phyloP scores from a whole-genome alignment of 371 early-diverging fungal genomes.

The Rhizopus arrhizus region DNA sequence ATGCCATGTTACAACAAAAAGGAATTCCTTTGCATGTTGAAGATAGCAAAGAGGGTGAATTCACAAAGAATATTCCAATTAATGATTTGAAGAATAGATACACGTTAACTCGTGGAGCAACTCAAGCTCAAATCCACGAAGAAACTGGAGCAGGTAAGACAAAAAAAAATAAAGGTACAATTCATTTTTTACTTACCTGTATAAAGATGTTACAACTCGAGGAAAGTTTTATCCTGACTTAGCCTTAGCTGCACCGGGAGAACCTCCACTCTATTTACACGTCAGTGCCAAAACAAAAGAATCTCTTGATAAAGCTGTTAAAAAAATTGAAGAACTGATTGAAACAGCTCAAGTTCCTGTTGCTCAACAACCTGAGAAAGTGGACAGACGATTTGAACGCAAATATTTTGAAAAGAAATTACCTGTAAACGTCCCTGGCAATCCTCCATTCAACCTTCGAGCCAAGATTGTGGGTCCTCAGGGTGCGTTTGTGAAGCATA shows the following conservation, averaged over 20 bases:
- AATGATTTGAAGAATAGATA: constrained; percentile 84
- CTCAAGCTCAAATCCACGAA: constrained; percentile 72
- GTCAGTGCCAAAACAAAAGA: constrained; percentile 70
- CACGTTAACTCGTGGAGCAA: constrained; percentile 74
- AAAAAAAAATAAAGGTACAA: neutral
- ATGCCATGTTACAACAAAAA: constrained; percentile 63
- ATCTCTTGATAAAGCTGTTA: constrained; percentile 70
- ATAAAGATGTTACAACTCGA: constrained; percentile 74
- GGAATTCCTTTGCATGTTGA: constrained; percentile 31
- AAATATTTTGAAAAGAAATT: constrained; percentile 68
- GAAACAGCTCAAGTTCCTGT: constrained; percentile 41
- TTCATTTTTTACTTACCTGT: constrained; percentile 5
- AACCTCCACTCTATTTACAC: constrained; percentile 82
- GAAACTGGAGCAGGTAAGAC: constrained; percentile 71
- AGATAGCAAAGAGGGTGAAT: constrained; percentile 47
- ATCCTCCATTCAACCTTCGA: constrained; percentile 74
- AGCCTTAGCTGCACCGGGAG: constrained; percentile 67
- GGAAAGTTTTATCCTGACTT: constrained; percentile 83
- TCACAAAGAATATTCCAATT: constrained; percentile 70
- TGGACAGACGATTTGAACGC: constrained; percentile 32
- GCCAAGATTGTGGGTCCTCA: constrained; percentile 87
- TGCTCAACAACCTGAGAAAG: constrained; percentile 20
- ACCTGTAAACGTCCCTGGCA: constrained; percentile 71
- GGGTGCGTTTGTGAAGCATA: constrained; percentile 87
- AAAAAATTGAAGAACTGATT: constrained; percentile 74